A percentile compares a stretch with the other conserved stretches of the same genome.
Evolutionary conservation across 257 asterid species (phyloP).

Genomic region (Paulownia fortunei): DNA sequence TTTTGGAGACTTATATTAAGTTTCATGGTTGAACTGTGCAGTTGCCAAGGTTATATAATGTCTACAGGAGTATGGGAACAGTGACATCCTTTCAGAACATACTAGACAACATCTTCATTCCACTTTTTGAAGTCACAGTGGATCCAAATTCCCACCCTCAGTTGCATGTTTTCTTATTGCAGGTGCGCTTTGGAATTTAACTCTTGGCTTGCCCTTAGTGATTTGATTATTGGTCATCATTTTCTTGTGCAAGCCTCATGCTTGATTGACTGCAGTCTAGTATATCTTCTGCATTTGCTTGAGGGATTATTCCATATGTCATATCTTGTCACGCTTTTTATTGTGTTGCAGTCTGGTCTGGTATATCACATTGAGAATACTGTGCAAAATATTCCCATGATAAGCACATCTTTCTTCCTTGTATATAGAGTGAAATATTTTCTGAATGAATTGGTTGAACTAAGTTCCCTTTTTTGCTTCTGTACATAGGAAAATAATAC

Average conservation of each 20-base stretch:
- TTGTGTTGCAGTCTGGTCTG: conserved; percentile 9
- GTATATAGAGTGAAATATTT: not conserved
- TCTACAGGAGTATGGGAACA: conserved; percentile 94
- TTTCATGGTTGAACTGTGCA: conserved; percentile 53
- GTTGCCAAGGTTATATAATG: conserved; percentile 91
- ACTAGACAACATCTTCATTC: conserved; percentile 87
- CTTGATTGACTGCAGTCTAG: conserved; percentile 21
- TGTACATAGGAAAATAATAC: not conserved
- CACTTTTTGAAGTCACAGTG: conserved; percentile 89
- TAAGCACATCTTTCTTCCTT: conserved; percentile 14
- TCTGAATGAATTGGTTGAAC: not conserved
- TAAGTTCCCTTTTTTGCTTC: conserved; percentile 11
- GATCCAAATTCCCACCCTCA: conserved; percentile 95
- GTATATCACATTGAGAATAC: conserved; percentile 1
- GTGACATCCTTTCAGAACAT: conserved; percentile 91
- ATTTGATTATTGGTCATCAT: conserved; percentile 20
- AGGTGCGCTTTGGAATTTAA: conserved; percentile 50
- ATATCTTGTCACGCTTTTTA: not conserved
- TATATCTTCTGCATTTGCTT: conserved; percentile 14
- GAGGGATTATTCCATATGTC: conserved; percentile 14
- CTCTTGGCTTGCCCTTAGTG: not conserved
- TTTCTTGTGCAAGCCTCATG: conserved; percentile 26
- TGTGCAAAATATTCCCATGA: not conserved
- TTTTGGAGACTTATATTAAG: conserved; percentile 23
- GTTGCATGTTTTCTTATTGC: conserved; percentile 81